These are phyloP conservation scores for Neoascochyta sp. DNA, from an alignment of 2,329 filamentous ascomycete species.

Conservation along the genomic window DNA sequence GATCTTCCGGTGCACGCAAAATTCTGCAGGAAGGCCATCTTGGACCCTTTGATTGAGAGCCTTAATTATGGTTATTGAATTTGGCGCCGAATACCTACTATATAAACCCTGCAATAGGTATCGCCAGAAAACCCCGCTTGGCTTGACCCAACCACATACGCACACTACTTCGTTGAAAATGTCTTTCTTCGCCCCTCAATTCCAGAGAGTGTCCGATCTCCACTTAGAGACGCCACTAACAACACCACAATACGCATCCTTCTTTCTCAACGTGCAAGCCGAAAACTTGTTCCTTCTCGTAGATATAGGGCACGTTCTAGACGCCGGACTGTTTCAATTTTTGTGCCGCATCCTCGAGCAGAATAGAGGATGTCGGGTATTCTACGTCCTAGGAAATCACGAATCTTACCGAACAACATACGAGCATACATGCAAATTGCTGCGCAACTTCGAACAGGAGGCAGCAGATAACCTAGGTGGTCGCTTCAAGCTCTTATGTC, in stretches of 20 bases:
- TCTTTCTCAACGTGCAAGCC: conserved; percentile 5
- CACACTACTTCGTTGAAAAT: conserved; percentile 1
- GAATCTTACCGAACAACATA: conserved; percentile 10
- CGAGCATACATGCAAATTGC: conserved; percentile 1
- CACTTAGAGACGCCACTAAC: conserved; percentile 16
- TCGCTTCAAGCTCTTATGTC: conserved; percentile 15
- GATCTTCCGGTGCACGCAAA: too few relatives aligned
- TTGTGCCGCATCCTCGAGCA: conserved; percentile 6
- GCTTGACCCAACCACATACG: too few relatives aligned
- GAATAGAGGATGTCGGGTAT: conserved; percentile 5
- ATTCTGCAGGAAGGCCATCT: too few relatives aligned
- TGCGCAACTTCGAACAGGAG: conserved; percentile 13
- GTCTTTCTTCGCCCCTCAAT: conserved; percentile 11
- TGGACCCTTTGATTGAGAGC: too few relatives aligned
- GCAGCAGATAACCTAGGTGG: conserved; percentile 2
- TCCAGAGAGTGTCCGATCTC: conserved; percentile 21
- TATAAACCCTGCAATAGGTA: too few relatives aligned
- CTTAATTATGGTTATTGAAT: too few relatives aligned
- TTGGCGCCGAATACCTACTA: too few relatives aligned
- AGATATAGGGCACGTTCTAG: conserved; percentile 14
- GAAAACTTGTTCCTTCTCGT: conserved; percentile 13
- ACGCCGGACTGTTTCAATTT: conserved; percentile 13
- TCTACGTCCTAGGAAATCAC: conserved; percentile 21
- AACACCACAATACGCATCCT: conserved; percentile 9
- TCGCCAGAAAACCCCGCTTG: too few relatives aligned